A percentile compares a stretch with the other conserved stretches of the same genome.
These are phyloP conservation scores for Antrodiella citrinella DNA, from an alignment of 768 basidiomycete genomes.

Conservation along the genomic window DNA sequence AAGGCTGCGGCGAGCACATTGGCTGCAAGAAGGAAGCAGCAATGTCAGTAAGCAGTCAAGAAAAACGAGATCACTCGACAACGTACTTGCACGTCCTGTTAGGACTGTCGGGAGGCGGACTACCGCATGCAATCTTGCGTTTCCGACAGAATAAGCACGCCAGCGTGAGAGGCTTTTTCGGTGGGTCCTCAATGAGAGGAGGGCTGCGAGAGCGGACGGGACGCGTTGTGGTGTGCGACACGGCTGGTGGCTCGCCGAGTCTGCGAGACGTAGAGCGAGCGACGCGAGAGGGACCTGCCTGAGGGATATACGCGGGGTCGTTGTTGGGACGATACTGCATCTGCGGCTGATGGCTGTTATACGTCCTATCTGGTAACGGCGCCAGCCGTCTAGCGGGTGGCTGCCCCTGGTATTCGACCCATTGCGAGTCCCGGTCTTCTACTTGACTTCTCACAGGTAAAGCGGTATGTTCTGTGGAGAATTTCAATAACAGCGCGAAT, in stretches of 20 bases:
- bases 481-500: no score
- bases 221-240: neutral
- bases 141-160: slow-evolving; percentile 32
- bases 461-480: neutral
- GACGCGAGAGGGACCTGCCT: no score
- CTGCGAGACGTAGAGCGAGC: no score
- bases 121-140: slow-evolving; percentile 32
- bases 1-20: slow-evolving; percentile 63
- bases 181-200: slow-evolving; percentile 20
- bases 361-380: no score
- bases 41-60: neutral
- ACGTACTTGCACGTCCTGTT: slow-evolving; percentile 30
- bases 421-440: neutral
- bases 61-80: neutral
- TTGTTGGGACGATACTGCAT: no score
- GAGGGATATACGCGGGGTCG: no score
- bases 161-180: slow-evolving; percentile 30
- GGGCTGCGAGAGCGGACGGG: slow-evolving; percentile 5
- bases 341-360: no score
- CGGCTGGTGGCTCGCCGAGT: neutral
- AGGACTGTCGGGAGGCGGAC: slow-evolving; percentile 19
- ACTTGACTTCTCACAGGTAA: neutral
- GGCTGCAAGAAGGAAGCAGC: slow-evolving; percentile 34
- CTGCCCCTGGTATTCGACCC: neutral
- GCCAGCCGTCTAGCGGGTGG: no score